Evolutionary conservation across 2,329 filamentous ascomycete genomes (phyloP), one percentile per base, ranked within the genome.

Genomic region (Teratosphaeria epicoccoides): DNA sequence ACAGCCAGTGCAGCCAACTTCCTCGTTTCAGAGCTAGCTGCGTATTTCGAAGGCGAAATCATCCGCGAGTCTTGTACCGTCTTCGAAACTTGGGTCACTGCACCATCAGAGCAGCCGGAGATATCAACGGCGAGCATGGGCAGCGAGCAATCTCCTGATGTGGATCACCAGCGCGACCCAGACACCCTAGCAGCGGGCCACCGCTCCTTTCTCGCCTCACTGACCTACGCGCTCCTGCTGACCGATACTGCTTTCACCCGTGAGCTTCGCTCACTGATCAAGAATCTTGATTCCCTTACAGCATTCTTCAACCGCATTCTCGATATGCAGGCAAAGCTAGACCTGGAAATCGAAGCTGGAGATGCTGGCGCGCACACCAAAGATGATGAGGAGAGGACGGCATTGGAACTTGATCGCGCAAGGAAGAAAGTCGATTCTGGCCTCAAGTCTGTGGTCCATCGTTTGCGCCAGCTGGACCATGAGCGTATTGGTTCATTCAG

Each of bases 21-120:
- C 70, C 86, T 97, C 59, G 75, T 97, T 3, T 88, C 87, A 0
- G 90, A 96, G 66, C 84, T 88, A 12, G 86, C 91, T 59, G 82
- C 82, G 2, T 97, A 95, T 62, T 82, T 97, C 44, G 91, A 96
- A 67, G 88, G 87, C 1, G 89, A 95, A 63, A 84, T 97, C 6
- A 84, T 96, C 12, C 81, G 83, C 54, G 83, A 83, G 26, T 83
- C 88, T 1, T 96, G 89, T 81, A 79, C 84, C 14, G 82, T 86
- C 49, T 90, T 97, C 60, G 80, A 85, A 49, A 67, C 70, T 12
- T 96, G 90, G 88, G 73, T 63, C 6, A 53, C 57, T 10, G 29
- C 52, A 22, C 56, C 61, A 1, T 47, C 52, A 11, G 55, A 55
- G n/a, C 43, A 33, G 5, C 12, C 44, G 10, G 46, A 55, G 14